Evolutionary conservation across 176 grass and related monocot species (phyloP).

Genomic region (maize (Zea mays)): Zm-B73-REFERENCE-NAM-5.0 NC_050098.1:178406001-178406500

Average conservation of each 20-base stretch:
- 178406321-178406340: not conserved
- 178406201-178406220: not conserved
- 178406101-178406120: not conserved
- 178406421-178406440: not conserved
- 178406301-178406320: not conserved
- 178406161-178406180: not conserved
- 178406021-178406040: not conserved
- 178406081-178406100: not conserved
- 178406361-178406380: not conserved
- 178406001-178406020: conserved; percentile 1
- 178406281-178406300: not conserved
- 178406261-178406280: not conserved
- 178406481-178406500: not conserved
- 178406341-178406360: not conserved
- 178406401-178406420: not conserved
- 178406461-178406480: not conserved
- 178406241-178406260: not conserved
- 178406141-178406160: not conserved
- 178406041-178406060: not conserved
- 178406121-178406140: not conserved
- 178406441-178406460: not conserved
- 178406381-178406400: not conserved
- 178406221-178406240: not conserved
- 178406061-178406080: not conserved
- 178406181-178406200: not conserved